Percentiles rank a stretch among this genome's conserved stretches.
Evolutionary conservation across 108 stramenopile genomes (phyloP).

Genomic region (Skeletonema marinoi): DNA sequence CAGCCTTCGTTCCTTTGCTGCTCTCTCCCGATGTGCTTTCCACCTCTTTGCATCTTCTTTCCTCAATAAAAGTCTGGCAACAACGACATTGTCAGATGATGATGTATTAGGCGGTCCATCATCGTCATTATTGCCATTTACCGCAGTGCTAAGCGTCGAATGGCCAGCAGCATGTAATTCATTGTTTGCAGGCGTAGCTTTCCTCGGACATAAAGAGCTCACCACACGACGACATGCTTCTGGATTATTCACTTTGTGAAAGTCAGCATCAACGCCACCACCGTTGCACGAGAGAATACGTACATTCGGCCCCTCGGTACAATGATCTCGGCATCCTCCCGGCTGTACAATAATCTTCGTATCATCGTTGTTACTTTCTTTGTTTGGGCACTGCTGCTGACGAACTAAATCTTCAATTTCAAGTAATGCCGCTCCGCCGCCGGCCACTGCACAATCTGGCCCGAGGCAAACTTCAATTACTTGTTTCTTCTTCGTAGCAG

Average conservation of each 20-base stretch:
- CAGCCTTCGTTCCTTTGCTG: constrained; percentile 6
- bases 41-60: not conserved
- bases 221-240: constrained; percentile 10
- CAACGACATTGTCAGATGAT: not conserved
- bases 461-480: constrained; percentile 48
- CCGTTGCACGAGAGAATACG: not conserved
- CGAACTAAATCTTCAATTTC: constrained; percentile 47
- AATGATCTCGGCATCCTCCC: constrained; percentile 44
- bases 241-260: constrained; percentile 13
- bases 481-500: not conserved
- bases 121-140: too few species aligned
- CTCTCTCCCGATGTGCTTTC: not conserved
- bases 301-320: constrained; percentile 46
- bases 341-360: not conserved
- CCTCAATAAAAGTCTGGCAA: not conserved
- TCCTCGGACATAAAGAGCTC: not conserved
- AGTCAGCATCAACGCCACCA: not conserved
- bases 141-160: too few species aligned
- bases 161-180: not conserved
- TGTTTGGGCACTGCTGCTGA: not conserved
- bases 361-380: not conserved
- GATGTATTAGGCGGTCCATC: too few species aligned
- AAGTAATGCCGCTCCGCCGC: constrained; percentile 39
- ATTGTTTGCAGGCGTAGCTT: too few species aligned
- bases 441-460: constrained; percentile 31